Base-by-base conservation (phyloP, 2,329 filamentous ascomycete genomes). In the Epichloe sp. region DNA sequence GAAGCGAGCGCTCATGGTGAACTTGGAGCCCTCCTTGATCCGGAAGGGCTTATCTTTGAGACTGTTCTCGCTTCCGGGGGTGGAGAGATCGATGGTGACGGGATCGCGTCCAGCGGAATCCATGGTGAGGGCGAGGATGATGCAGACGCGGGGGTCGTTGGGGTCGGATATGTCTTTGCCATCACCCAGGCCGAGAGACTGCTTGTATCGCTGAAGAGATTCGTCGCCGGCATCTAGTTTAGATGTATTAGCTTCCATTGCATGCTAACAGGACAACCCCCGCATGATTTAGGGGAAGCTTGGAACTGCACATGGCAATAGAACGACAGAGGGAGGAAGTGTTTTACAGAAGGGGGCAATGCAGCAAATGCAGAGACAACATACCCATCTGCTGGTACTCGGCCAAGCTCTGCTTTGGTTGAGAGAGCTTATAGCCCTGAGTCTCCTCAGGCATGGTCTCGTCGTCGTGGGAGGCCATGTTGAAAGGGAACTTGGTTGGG, bases 121-220 rank as follows among this genome's bases (percentile, higher is more conserved):
- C 71, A 98, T 85, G 54, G 88, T 85, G 51, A 98, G 85, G 52
- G 88, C 86, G 62, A 88, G 80, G 72, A 97, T 96, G 72, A 96
- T 90, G 73, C 89, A 95, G 66, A 87, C 88, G 60, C 91, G 86
- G 47, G 86, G 82, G 65, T 97, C 91, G 65, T 77, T 87, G 61
- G 85, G 80, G 66, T 90, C 81, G 52, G 82, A 85, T 54, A 88
- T 78, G 60, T 84, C 78, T 47, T 77, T 80, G 64, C 85, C 85
- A 60, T 81, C 82, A 57, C 83, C 81, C 54, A 97, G 82, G 60
- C 93, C 93, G 55, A 98, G 85, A 12, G 91, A 97, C 64, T 91
- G 81, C 77, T 98, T 98, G 86, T 95, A 98, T 63, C 91, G 86
- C 72, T 94, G 87, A 62, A 98, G 84, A 55, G 91, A 93, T 71